phyloP scores from a whole-genome alignment of 768 basidiomycete genomes.

The Steccherinum ochraceum region DNA sequence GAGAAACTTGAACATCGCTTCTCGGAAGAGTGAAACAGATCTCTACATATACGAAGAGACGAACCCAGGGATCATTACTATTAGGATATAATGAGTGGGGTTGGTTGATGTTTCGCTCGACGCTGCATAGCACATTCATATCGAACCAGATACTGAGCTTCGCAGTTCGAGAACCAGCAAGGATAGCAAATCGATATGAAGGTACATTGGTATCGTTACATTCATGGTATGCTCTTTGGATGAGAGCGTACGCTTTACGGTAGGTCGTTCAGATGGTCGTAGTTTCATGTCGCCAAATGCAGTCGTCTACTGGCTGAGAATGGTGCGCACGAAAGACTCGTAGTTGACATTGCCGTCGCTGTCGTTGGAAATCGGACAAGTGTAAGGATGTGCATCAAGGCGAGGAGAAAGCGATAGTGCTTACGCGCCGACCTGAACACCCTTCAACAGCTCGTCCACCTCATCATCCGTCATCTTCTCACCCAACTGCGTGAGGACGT shows the following conservation, averaged over 20 bases:
- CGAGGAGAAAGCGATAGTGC: conserved; percentile 23
- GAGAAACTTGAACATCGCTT: too few relatives aligned
- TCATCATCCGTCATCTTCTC: conserved; percentile 99
- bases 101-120: too few relatives aligned
- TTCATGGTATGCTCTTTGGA: not conserved
- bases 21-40: too few relatives aligned
- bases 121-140: too few relatives aligned
- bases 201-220: conserved; percentile 1
- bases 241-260: not conserved
- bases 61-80: too few relatives aligned
- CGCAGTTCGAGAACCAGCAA: too few relatives aligned
- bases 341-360: conserved; percentile 98
- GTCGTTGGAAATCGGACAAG: conserved; percentile 1
- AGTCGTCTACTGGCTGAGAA: conserved; percentile 70
- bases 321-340: conserved; percentile 92
- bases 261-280: not conserved
- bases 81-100: too few relatives aligned
- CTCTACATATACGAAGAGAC: too few relatives aligned
- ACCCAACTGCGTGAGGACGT: conserved; percentile 82
- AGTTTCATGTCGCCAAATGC: not conserved
- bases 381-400: too few relatives aligned
- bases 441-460: conserved; percentile 96
- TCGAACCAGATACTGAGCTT: too few relatives aligned
- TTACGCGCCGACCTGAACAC: conserved; percentile 85
- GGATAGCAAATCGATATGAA: not conserved